phyloP scores from a whole-genome alignment of 768 basidiomycete species.

The Tricholoma terreum region DNA sequence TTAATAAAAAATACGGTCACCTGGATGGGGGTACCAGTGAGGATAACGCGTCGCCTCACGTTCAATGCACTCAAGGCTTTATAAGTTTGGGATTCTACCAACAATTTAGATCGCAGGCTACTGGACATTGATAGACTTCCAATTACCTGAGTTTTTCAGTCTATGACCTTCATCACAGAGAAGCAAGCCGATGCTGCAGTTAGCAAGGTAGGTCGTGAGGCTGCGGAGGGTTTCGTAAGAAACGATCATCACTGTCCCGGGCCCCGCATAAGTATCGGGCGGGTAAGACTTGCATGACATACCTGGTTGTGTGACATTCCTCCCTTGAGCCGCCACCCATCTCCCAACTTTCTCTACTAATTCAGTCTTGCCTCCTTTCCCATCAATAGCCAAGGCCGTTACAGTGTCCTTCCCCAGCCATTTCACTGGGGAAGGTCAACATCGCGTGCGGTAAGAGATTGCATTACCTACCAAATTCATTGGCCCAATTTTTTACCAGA shows the following conservation, averaged over 20 bases:
- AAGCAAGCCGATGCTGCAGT: constrained; percentile 84
- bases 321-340: constrained; percentile 87
- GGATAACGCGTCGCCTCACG: constrained; percentile 87
- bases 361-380: constrained; percentile 84
- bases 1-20: constrained; percentile 32
- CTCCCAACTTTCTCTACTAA: constrained; percentile 75
- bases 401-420: constrained; percentile 90
- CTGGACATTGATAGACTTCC: not conserved
- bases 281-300: constrained; percentile 11
- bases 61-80: constrained; percentile 78
- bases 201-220: constrained; percentile 69
- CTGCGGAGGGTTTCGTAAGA: constrained; percentile 95
- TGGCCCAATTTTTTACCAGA: constrained; percentile 98
- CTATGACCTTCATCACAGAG: constrained; percentile 97
- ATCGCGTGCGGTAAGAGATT: not conserved
- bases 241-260: constrained; percentile 87
- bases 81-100: constrained; percentile 81
- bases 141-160: constrained; percentile 86
- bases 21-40: constrained; percentile 93
- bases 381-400: constrained; percentile 85
- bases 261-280: not conserved
- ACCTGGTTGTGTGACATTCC: constrained; percentile 93
- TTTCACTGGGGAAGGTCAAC: constrained; percentile 57
- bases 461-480: constrained; percentile 79
- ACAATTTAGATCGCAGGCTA: not conserved